phyloP scores from a whole-genome alignment of 768 basidiomycete species.

The Auricularia heimuer region DNA sequence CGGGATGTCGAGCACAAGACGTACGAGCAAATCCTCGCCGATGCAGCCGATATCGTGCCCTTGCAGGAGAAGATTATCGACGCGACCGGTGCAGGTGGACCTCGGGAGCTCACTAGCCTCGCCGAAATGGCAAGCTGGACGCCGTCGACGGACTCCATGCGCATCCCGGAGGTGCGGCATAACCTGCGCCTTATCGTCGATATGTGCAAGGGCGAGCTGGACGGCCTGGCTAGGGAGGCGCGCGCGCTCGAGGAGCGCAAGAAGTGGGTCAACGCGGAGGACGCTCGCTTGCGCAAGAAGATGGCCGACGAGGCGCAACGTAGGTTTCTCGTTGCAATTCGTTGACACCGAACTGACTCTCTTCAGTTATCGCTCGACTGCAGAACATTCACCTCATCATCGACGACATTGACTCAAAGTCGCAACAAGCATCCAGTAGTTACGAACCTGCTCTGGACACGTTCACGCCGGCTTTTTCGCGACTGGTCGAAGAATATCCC shows the following conservation, averaged over 20 bases:
- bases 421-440: constrained; percentile 46
- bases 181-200: constrained; percentile 84
- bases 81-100: constrained; percentile 89
- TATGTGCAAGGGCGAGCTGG: constrained; percentile 72
- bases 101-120: constrained; percentile 79
- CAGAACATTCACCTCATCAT: constrained; percentile 69
- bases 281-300: constrained; percentile 54
- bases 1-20: constrained; percentile 88
- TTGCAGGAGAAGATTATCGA: constrained; percentile 64
- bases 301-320: constrained; percentile 70
- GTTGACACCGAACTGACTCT: not conserved
- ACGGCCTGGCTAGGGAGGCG: constrained; percentile 85
- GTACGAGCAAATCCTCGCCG: constrained; percentile 90
- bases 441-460: constrained; percentile 67
- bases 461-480: constrained; percentile 63
- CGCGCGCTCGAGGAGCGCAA: constrained; percentile 72
- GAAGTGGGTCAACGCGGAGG: constrained; percentile 61
- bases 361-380: constrained; percentile 64
- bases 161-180: constrained; percentile 94
- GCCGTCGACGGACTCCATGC: constrained; percentile 75
- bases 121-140: constrained; percentile 80
- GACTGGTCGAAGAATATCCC: constrained; percentile 57
- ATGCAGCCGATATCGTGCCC: constrained; percentile 41
- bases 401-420: constrained; percentile 54
- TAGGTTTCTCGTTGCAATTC: constrained; percentile 26